These are phyloP conservation scores for Kalmanozyma brasiliensis DNA, from an alignment of 1,284 basidiomycete genomes.

Conservation along the genomic window DNA sequence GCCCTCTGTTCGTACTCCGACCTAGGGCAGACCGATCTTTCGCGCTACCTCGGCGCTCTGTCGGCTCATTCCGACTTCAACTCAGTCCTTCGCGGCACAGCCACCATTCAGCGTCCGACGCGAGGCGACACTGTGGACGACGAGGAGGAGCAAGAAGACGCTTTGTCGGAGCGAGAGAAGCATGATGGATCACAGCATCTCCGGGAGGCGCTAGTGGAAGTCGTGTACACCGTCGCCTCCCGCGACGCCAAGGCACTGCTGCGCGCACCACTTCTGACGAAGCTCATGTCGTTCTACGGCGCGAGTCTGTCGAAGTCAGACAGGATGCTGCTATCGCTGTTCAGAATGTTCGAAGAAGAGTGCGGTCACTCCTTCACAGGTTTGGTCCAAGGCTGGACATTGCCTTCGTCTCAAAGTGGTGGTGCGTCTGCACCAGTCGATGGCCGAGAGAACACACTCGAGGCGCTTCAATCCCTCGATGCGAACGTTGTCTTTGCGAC, in stretches of 20 bases:
- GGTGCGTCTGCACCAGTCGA: background rate
- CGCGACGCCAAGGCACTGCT: constrained; percentile 82
- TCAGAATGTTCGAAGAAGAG: constrained; percentile 80
- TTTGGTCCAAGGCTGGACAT: constrained; percentile 36
- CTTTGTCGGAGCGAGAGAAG: constrained; percentile 15
- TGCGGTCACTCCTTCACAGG: constrained; percentile 74
- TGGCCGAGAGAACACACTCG: constrained; percentile 68
- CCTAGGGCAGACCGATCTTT: constrained; percentile 24
- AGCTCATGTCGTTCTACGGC: constrained; percentile 78
- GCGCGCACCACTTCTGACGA: constrained; percentile 81
- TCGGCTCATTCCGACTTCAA: constrained; percentile 48
- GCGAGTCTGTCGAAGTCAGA: constrained; percentile 78
- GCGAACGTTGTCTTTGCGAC: constrained; percentile 77
- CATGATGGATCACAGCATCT: background rate
- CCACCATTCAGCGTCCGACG: constrained; percentile 58
- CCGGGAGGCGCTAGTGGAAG: constrained; percentile 69
- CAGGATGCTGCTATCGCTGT: constrained; percentile 76
- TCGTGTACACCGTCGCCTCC: constrained; percentile 77
- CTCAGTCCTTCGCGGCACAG: constrained; percentile 26
- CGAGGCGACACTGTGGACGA: background rate
- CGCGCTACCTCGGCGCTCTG: constrained; percentile 46
- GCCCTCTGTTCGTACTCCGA: constrained; percentile 66
- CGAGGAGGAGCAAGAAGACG: constrained; percentile 63
- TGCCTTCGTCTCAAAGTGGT: constrained; percentile 12
- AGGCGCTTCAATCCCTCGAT: constrained; percentile 79